Base-by-base conservation (phyloP, 129 eudicot genomes). In the Cynara cardunculus region DNA sequence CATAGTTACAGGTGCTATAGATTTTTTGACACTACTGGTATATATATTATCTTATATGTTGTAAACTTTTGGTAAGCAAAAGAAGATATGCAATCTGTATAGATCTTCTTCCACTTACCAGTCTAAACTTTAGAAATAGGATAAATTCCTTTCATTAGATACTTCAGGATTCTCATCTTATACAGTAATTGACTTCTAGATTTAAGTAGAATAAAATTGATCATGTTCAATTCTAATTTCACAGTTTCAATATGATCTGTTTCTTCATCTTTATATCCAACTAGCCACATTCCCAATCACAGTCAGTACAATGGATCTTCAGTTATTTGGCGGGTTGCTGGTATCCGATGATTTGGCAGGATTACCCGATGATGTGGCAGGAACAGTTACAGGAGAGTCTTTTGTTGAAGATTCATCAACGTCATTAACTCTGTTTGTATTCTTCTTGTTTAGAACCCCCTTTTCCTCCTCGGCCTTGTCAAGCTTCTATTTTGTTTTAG, bases 401-500 rank as follows among this genome's bases (percentile, higher is more conserved):
- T 77, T 85, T 8, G 67, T 81, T 24, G 87, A 81, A 81, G 87
- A 85, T 35, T 79, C 82, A 67, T 87, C 85, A 64, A 79, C 75
- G 18, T 82, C 81, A 41, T 61, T 41, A 28, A 80, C 82, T 25
- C 67, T 76, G 19, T 74, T 39, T 67, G 41, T 69, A 65, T 61
- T 61, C 53, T 84, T 83, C 69, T 85, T 85, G 73, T 70, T 69
- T 49, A 70, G 81, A 8, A 16, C 74, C 25, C 72, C 87, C 86
- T 82, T 89, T 64, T 83, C 90, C 70, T 84, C 90, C 66, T 86
- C 92, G 3, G 92, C 92, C 73, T 84, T 87, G 27, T 65, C 89
- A 73, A 89, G 87, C 83, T 91, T 91, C 82, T 85, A 86, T 85
- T 77, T 86, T 24, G 94, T 86, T 87, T 81, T 86, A 22, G 73